phyloP scores from a whole-genome alignment of 257 asterid genomes.

The Plantago elongata region DNA sequence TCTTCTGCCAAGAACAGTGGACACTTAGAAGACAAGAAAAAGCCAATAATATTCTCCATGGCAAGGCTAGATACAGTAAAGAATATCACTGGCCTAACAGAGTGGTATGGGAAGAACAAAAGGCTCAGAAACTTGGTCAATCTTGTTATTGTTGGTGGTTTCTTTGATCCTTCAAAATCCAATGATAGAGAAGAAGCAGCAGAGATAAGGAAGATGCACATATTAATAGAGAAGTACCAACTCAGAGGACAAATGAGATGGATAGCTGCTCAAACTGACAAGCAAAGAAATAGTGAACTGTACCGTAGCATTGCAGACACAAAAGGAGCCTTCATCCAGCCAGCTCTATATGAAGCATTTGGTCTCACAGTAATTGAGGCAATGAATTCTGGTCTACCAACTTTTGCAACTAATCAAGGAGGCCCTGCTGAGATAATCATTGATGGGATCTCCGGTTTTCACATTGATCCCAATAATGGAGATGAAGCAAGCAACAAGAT shows the following conservation, averaged over 20 bases:
- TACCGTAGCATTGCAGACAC: conserved; percentile 80
- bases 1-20: conserved; percentile 42
- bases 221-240: conserved; percentile 52
- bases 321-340: conserved; percentile 88
- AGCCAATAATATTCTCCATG: conserved; percentile 88
- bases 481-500: conserved; percentile 76
- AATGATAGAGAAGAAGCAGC: conserved; percentile 90
- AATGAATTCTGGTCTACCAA: conserved; percentile 91
- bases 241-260: conserved; percentile 84
- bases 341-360: conserved; percentile 86
- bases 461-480: conserved; percentile 68
- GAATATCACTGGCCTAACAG: conserved; percentile 75
- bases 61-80: conserved; percentile 86
- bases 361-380: conserved; percentile 89
- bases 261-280: conserved; percentile 88
- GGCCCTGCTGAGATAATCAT: conserved; percentile 97
- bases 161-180: conserved; percentile 75
- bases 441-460: conserved; percentile 82
- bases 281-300: conserved; percentile 62
- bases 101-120: conserved; percentile 88
- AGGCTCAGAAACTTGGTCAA: conserved; percentile 65
- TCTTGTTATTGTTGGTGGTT: conserved; percentile 84
- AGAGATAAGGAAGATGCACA: conserved; percentile 79
- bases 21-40: conserved; percentile 60
- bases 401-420: conserved; percentile 87